Evolutionary conservation across 129 eudicot genomes (phyloP).

Genomic region (Pulicaria dysenterica): DNA sequence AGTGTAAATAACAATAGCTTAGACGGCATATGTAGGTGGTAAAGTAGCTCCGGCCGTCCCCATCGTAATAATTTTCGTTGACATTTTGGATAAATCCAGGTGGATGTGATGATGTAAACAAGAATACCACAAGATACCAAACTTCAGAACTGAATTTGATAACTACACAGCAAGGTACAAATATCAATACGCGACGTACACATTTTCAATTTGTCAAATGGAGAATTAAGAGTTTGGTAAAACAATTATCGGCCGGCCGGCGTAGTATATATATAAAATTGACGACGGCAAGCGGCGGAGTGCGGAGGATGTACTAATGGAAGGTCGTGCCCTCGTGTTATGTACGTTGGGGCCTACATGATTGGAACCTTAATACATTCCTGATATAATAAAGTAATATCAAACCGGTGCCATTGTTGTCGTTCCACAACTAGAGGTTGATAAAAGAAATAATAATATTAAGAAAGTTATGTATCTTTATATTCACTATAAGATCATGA

Average conservation of each 20-base stretch:
- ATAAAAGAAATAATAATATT: no score
- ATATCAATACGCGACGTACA: not conserved
- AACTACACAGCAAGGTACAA: slow-evolving; percentile 8
- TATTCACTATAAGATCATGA: no score
- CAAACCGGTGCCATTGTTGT: no score
- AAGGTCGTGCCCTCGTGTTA: slow-evolving; percentile 15
- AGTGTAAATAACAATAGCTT: no score
- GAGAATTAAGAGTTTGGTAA: not conserved
- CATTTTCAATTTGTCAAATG: not conserved
- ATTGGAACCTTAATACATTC: not conserved
- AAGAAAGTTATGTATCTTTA: no score
- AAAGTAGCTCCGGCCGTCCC: slow-evolving; percentile 8
- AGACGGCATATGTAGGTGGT: not conserved
- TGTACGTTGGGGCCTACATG: not conserved
- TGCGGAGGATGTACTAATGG: slow-evolving; percentile 26
- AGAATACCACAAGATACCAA: not conserved
- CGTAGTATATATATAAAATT: not conserved
- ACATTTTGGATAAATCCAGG: slow-evolving; percentile 32
- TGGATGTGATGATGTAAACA: slow-evolving; percentile 9
- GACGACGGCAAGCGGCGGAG: slow-evolving; percentile 31
- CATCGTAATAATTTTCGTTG: slow-evolving; percentile 18
- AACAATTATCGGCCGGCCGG: slow-evolving; percentile 12
- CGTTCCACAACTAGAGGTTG: no score
- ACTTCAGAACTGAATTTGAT: not conserved
- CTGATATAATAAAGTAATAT: not conserved